Percentiles rank a stretch among this genome's conserved stretches.
phyloP scores from a whole-genome alignment of 805 yeast species.

The Zygosaccharomyces bisporus region DNA sequence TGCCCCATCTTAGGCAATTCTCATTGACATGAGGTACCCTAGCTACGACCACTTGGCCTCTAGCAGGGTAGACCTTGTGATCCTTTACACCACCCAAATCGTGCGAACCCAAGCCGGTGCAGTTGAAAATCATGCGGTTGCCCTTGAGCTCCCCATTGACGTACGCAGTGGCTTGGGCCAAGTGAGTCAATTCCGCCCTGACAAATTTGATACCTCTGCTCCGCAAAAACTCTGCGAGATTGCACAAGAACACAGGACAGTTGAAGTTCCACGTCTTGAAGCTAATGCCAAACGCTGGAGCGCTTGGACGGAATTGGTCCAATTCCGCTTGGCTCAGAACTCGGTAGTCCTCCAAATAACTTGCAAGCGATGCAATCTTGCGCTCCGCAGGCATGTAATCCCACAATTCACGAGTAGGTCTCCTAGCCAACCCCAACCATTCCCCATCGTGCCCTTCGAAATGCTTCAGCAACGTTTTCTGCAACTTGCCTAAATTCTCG shows the following conservation, averaged over 20 bases:
- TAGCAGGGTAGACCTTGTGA: conserved; percentile 57
- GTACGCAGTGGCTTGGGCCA: conserved; percentile 49
- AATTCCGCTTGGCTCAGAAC: conserved; percentile 39
- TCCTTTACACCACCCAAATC: conserved; percentile 64
- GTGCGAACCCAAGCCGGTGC: conserved; percentile 71
- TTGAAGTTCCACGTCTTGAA: conserved; percentile 66
- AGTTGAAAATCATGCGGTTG: conserved; percentile 54
- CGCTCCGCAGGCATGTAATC: conserved; percentile 44
- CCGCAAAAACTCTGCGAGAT: conserved; percentile 43
- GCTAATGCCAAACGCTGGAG: conserved; percentile 52
- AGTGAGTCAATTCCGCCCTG: conserved; percentile 46
- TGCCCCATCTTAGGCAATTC: conserved; percentile 61
- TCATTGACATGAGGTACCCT: conserved; percentile 64
- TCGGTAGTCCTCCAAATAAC: conserved; percentile 48
- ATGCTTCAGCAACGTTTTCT: conserved; percentile 47
- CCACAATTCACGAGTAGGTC: conserved; percentile 59
- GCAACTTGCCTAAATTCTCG: conserved; percentile 43
- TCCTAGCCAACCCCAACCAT: conserved; percentile 50
- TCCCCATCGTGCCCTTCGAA: conserved; percentile 24
- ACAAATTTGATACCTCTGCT: conserved; percentile 50
- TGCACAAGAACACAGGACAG: conserved; percentile 57
- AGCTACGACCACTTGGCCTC: conserved; percentile 77
- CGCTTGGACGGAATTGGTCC: conserved; percentile 38
- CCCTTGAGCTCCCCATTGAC: conserved; percentile 35
- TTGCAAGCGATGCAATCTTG: conserved; percentile 46